Conservation (phyloP, 2,329 filamentous ascomycete genomes). For the Cordyceps sp. region DNA sequence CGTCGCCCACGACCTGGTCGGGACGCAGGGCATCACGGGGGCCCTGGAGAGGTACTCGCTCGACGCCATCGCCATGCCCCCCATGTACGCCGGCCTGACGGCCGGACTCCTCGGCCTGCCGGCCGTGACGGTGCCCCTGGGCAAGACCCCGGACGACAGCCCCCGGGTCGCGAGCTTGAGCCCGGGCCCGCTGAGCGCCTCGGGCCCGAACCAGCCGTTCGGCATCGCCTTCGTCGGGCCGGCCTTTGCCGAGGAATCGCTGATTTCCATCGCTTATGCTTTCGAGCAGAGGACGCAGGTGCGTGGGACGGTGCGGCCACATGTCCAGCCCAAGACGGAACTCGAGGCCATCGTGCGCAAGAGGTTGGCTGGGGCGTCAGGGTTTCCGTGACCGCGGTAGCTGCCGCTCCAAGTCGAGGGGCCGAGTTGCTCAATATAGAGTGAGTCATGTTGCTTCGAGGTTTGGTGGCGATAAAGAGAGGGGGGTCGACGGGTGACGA, state of each 20-base stretch:
- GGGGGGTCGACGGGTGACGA: no score
- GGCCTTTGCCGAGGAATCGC: slow-evolving; percentile 38
- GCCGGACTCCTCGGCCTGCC: slow-evolving; percentile 42
- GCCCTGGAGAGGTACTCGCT: slow-evolving; percentile 38
- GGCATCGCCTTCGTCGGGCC: slow-evolving; percentile 44
- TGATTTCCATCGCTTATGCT: slow-evolving; percentile 50
- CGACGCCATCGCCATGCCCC: slow-evolving; percentile 46
- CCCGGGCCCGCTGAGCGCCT: slow-evolving; percentile 30
- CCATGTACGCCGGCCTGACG: slow-evolving; percentile 25
- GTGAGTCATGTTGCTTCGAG: no score
- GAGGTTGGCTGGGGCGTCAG: no score
- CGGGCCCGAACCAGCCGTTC: slow-evolving; percentile 41
- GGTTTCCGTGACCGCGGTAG: no score
- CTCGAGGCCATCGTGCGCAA: slow-evolving; percentile 9
- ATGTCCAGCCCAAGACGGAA: slow-evolving; percentile 14
- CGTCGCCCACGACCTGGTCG: slow-evolving; percentile 31
- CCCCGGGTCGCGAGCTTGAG: slow-evolving; percentile 19
- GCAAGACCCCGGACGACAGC: slow-evolving; percentile 27
- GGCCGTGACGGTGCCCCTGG: slow-evolving; percentile 46
- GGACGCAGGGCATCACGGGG: slow-evolving; percentile 39
- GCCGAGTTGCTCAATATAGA: no score
- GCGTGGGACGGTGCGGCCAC: slow-evolving; percentile 11
- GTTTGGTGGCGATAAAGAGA: no score
- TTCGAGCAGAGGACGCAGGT: slow-evolving; percentile 42
- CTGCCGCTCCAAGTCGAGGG: no score